Conservation (phyloP, 768 basidiomycete genomes). For the Lactarius psammicola region DNA sequence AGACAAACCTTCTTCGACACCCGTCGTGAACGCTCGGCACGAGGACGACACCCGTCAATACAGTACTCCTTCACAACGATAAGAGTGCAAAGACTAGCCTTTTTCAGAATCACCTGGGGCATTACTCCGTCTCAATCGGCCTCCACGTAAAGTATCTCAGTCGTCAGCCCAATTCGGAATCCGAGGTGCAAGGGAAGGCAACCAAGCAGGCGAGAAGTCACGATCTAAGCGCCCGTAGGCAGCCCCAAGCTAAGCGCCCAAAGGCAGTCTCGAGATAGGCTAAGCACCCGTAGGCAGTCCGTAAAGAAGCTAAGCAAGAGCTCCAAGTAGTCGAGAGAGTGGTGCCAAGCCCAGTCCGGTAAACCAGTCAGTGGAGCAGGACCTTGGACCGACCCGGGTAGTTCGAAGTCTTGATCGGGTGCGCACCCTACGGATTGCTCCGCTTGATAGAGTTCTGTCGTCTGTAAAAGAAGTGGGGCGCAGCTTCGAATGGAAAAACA, state of each 20-base stretch:
- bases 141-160: not conserved
- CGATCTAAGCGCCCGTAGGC: not conserved
- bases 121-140: not conserved
- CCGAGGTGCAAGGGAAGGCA: not conserved
- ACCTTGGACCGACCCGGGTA: not conserved
- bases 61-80: not conserved
- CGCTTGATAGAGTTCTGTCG: not conserved
- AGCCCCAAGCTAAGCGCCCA: constrained; percentile 5
- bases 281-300: constrained; percentile 7
- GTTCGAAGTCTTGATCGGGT: constrained; percentile 10
- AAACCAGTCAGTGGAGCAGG: not conserved
- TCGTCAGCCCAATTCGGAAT: not conserved
- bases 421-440: constrained; percentile 6
- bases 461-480: not conserved
- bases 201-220: not conserved
- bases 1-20: constrained; percentile 4
- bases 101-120: not conserved
- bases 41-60: not conserved
- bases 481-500: not conserved
- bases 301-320: constrained; percentile 3
- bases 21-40: not conserved
- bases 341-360: not conserved
- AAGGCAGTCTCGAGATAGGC: constrained; percentile 10
- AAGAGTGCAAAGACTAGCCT: not conserved
- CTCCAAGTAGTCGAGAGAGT: not conserved